A percentile compares a stretch with the other conserved stretches of the same genome.
These are phyloP conservation scores for Pyropia haitanensis DNA, from an alignment of 23 red algal species.

Conservation along the genomic window DNA sequence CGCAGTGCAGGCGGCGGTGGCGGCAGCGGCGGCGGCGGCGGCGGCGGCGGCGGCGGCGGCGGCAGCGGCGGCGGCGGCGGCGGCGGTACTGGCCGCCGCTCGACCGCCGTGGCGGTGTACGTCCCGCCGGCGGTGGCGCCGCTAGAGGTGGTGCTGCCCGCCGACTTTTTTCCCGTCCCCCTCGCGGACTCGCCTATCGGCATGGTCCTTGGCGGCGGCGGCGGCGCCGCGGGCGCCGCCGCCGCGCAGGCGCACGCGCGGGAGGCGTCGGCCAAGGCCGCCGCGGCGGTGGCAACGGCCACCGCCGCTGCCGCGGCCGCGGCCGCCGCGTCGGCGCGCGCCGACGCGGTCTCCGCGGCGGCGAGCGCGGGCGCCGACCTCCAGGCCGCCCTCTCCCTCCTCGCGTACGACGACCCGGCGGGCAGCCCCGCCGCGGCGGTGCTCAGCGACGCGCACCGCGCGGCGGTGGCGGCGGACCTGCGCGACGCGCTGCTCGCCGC, in stretches of 20 bases:
- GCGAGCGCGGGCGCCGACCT: slow-evolving; percentile 25
- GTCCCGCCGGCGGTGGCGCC: no score
- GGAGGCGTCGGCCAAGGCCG: slow-evolving; percentile 8
- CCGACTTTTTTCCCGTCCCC: no score
- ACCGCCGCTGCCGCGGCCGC: slow-evolving; percentile 1
- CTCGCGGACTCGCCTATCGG: no score
- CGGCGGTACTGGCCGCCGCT: no score
- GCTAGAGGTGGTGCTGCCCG: no score
- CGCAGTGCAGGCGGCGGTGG: no score
- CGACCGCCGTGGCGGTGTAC: no score
- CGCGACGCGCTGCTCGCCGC: slow-evolving; percentile 56
- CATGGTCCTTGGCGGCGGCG: slow-evolving; percentile 8
- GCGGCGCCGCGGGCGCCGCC: slow-evolving; percentile 26
- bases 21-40: no score
- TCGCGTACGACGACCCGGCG: slow-evolving; percentile 65
- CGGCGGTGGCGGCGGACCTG: slow-evolving; percentile 59
- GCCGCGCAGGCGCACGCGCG: slow-evolving; percentile 43
- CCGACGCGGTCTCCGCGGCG: neutral
- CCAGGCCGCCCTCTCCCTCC: slow-evolving; percentile 45
- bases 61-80: no score
- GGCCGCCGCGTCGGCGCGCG: slow-evolving; percentile 12
- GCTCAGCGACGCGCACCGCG: slow-evolving; percentile 40
- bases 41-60: no score
- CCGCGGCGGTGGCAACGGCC: slow-evolving; percentile 3
- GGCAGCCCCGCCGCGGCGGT: slow-evolving; percentile 43